phyloP scores from a whole-genome alignment of 2,329 filamentous ascomycete genomes.

The Pezicula carpinea region DNA sequence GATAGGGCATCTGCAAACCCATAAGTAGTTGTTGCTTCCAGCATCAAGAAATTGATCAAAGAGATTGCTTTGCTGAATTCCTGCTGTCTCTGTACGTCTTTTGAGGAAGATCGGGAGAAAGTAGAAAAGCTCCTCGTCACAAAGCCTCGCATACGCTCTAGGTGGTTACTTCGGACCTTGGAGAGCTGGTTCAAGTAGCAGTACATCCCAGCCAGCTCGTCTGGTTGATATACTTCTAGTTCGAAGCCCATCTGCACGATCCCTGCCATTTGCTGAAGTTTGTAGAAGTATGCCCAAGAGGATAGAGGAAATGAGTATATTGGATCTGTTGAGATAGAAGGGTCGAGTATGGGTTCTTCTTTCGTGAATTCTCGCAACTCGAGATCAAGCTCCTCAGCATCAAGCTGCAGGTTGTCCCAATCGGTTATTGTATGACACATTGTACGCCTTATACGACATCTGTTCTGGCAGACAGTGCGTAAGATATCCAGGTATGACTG shows the following conservation, averaged over 20 bases:
- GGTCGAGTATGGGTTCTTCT: constrained; percentile 54
- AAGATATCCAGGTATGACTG: constrained; percentile 80
- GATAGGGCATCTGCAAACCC: constrained; percentile 45
- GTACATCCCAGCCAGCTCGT: constrained; percentile 87
- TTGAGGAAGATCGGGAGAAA: constrained; percentile 7
- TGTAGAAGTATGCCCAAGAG: constrained; percentile 87
- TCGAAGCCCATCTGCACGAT: constrained; percentile 92
- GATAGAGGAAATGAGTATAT: constrained; percentile 70
- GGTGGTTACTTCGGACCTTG: constrained; percentile 55
- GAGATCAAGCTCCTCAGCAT: constrained; percentile 73
- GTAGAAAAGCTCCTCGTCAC: constrained; percentile 32
- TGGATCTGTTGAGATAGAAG: constrained; percentile 43
- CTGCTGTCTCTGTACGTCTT: constrained; percentile 28
- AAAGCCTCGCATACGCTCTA: constrained; percentile 69
- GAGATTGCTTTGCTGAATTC: constrained; percentile 45
- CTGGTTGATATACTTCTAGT: constrained; percentile 79
- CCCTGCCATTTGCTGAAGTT: constrained; percentile 81
- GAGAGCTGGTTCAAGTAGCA: constrained; percentile 78
- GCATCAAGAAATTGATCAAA: constrained; percentile 54
- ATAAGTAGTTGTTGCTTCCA: constrained; percentile 60
- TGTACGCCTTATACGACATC: constrained; percentile 83
- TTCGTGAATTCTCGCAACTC: constrained; percentile 56
- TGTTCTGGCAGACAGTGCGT: constrained; percentile 81
- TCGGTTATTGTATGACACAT: constrained; percentile 78
- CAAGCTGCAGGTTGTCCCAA: constrained; percentile 79